Base-by-base conservation (phyloP, 441 rosid species). In the Erodium moschatum region DNA sequence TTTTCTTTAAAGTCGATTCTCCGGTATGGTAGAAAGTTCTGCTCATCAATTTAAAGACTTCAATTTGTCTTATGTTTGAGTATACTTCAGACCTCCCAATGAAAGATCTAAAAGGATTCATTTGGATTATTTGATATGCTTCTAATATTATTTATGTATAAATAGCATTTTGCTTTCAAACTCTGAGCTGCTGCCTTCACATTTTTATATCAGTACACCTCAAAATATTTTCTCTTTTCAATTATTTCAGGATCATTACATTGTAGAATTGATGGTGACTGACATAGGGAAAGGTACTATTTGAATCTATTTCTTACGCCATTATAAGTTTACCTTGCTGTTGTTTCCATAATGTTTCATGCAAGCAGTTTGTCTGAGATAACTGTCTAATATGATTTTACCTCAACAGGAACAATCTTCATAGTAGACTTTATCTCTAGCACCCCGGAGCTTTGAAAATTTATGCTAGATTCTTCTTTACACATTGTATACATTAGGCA, bases 1-100 rank as follows among this genome's bases (percentile, higher is more conserved):
- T 92, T 84, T 92, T 90, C 88, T 92, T 95, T 77, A 92, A 86
- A 85, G 86, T 90, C 38, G 91, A 92, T 69, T 81, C 87, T 58
- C 75, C 71, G 85, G 99, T 95, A 89, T 73, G 76, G 38, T 48
- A 27, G 50, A 44, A 58, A 52, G n/a, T 62, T 66, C 20, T 12
- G 13, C 40, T 70, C 33, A 42, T 62, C n/a, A 21, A 2, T 61
- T 61, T 0, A 58, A 20, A 8, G 31, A 1, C 20, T 20, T 19
- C 10, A 1, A 21, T 20, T 21, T 19, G n/a, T 60, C 29, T 10
- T 61, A 4, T 21, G 33, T 61, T 61, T 61, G 65, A 61, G n/a
- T 21, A 20, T 58, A 9, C n/a, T 7, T 58, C 64, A 19, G 31
- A 9, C 27, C 64, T 19, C 19, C 64, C 24, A 58, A 19, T 58